Evolutionary conservation across 768 basidiomycete genomes (phyloP), one percentile per base, ranked within the genome.

Genomic region (Lactarius sp.): DNA sequence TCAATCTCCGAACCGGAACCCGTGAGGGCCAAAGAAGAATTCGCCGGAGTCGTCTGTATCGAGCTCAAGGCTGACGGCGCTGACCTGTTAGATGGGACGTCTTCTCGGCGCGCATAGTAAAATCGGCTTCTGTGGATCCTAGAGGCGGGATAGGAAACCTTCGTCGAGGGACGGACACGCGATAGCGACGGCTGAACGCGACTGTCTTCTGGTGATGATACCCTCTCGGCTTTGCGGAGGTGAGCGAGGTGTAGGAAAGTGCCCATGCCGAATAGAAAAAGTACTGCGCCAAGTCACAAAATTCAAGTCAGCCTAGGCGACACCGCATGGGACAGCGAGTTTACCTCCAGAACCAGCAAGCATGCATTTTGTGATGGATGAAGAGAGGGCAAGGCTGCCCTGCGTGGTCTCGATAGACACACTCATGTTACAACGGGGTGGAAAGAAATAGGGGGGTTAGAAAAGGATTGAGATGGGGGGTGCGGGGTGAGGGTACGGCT

Each of bases 331-430:
- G 10, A 47, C 27, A 4, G 5, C 8, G 18, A 1, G 31, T 12
- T 18, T 59, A 64, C 62, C 52, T 42, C 52, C 62, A 20, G 22
- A 18, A 27, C 37, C 13, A 10, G 20, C 58, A 4, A 54, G 9
- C 31, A 64, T 41, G 49, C 58, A 64, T 22, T 49, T 55, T 16
- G 27, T n/a, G 41, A 39, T 33, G 13, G 58, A 59, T 13, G 33
- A 56, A 2, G 31, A 9, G 20, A 34, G 16, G 39, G 16, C 2
- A 16, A 20, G 37, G 33, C 0, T 3, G 14, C 14, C 8, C 12
- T 34, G 39, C 16, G 44, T 41, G 20, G 39, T 10, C 10, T 22
- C 22, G 18, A 36, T 54, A 1, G 39, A 14, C 12, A 4, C 16
- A n/a, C 13, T 49, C 37, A 36, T 59, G 36, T 22, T 14, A 16